Evolutionary conservation across 2,329 filamentous ascomycete genomes (phyloP).

Genomic region (Fusarium zealandicum): DNA sequence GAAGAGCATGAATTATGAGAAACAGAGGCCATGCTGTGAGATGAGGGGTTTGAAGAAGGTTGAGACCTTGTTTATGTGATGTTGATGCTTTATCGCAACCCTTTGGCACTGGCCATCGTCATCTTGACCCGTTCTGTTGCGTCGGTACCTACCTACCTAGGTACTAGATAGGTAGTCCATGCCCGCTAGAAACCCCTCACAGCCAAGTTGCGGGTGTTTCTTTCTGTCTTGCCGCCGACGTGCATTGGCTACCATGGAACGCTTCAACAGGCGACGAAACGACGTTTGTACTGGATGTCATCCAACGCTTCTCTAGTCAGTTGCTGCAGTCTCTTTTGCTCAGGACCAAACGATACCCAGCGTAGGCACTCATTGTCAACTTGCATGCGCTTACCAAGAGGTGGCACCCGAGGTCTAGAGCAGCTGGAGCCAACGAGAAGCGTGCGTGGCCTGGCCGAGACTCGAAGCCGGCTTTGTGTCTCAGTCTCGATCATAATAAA

Average conservation of each 20-base stretch:
- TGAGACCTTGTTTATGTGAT: constrained; percentile 20
- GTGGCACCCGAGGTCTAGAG: constrained; percentile 24
- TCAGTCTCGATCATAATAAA: constrained; percentile 41
- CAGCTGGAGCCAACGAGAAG: constrained; percentile 18
- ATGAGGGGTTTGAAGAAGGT: background rate
- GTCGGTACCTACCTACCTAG: no score
- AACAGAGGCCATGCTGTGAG: no score
- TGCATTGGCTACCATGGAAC: constrained; percentile 20
- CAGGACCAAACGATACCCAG: constrained; percentile 26
- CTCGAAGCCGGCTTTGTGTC: constrained; percentile 26
- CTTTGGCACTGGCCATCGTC: constrained; percentile 17
- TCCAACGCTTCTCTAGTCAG: background rate
- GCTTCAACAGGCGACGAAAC: constrained; percentile 20
- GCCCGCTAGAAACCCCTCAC: constrained; percentile 5
- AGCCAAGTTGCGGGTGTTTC: constrained; percentile 1
- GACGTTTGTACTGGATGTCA: constrained; percentile 19
- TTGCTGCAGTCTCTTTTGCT: constrained; percentile 6
- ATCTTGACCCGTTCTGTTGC: constrained; percentile 27
- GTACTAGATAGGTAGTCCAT: no score
- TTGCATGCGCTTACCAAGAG: constrained; percentile 18
- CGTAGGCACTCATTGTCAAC: constrained; percentile 8
- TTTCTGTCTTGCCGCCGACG: constrained; percentile 31
- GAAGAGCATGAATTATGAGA: background rate
- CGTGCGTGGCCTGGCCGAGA: background rate
- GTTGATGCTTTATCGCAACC: background rate